These are phyloP conservation scores for Termitomyces eurrhizus DNA, from an alignment of 768 basidiomycete genomes.

Conservation along the genomic window DNA sequence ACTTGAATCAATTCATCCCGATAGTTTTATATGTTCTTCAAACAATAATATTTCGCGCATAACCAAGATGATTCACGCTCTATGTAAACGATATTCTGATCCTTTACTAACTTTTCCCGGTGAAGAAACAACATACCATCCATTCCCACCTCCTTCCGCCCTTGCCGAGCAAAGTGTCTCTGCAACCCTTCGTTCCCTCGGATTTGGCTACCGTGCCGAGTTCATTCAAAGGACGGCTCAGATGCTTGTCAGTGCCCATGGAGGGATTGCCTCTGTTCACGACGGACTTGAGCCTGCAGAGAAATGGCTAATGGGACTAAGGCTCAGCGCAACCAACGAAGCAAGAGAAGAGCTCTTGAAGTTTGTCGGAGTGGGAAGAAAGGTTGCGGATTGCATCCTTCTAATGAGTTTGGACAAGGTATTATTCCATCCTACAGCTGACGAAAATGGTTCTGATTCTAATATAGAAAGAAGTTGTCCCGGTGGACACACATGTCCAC, in stretches of 20 bases:
- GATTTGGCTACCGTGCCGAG: conserved; percentile 94
- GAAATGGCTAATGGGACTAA: conserved; percentile 53
- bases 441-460: neutral
- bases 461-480: conserved; percentile 74
- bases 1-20: neutral
- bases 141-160: conserved; percentile 78
- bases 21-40: conserved; percentile 94
- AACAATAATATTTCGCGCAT: conserved; percentile 97
- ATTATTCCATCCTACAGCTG: neutral
- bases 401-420: conserved; percentile 94
- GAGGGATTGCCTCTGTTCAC: conserved; percentile 14
- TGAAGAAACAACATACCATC: conserved; percentile 51
- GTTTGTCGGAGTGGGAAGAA: conserved; percentile 90
- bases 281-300: conserved; percentile 47
- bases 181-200: conserved; percentile 67
- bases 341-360: conserved; percentile 76
- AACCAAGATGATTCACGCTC: conserved; percentile 84
- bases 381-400: conserved; percentile 94
- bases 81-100: conserved; percentile 75
- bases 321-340: conserved; percentile 43
- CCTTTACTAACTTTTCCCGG: conserved; percentile 51
- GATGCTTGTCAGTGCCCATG: conserved; percentile 64
- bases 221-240: conserved; percentile 83
- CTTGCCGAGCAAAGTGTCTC: conserved; percentile 59
- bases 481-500: conserved; percentile 94